Evolutionary conservation across 2,329 filamentous ascomycete genomes (phyloP), one percentile per base, ranked within the genome.

Genomic region (Lasiodiplodia hormozganensis): DNA sequence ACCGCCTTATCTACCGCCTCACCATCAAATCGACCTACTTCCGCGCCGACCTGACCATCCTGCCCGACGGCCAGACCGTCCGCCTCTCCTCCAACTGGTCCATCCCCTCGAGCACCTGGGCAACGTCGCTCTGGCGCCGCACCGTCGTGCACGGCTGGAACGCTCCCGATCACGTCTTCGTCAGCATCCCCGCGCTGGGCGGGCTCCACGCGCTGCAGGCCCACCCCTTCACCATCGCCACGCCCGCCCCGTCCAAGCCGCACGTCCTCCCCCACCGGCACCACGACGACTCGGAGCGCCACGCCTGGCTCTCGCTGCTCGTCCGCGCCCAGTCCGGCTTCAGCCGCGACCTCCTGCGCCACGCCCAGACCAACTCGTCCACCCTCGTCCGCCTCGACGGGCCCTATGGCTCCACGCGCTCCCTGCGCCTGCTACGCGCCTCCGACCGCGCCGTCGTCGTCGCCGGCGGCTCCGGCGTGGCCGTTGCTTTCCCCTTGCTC

Each of bases 201-300:
- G 76, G 78, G 3, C 84, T 81, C 66, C 85, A 89, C 72, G 74
- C 79, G 2, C 74, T 89, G 1, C 89, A 91, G 76, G 83, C 88
- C 0, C 89, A 91, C 73, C 89, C 89, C 0, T 91, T 91, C 76
- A 90, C 88, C 10, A 89, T 91, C 67, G 85, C 88, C 18, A 90
- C 88, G 2, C 83, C 85, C 0, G 87, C 87, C 11, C 85, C 87
- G 1, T 58, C 53, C 53, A 64, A 64, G 12, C 60, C 52, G 2
- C 34, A 31, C 31, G 18, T 64, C n/a, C 47, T 36, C 11, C 43
- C 12, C 53, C 36, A 31, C 12, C 40, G 1, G 25, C 67, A 2
- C 34, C 65, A 23, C 3, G 67, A 69, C n/a, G 68, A 68, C 43
- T 5, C 40, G 28, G 70, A 78, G 31, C 71, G 73, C 14, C 83